Percentiles rank a stretch among this genome's conserved stretches.
Evolutionary conservation across 306 rosid species (phyloP).

Genomic region (Gleditsia sinensis): DNA sequence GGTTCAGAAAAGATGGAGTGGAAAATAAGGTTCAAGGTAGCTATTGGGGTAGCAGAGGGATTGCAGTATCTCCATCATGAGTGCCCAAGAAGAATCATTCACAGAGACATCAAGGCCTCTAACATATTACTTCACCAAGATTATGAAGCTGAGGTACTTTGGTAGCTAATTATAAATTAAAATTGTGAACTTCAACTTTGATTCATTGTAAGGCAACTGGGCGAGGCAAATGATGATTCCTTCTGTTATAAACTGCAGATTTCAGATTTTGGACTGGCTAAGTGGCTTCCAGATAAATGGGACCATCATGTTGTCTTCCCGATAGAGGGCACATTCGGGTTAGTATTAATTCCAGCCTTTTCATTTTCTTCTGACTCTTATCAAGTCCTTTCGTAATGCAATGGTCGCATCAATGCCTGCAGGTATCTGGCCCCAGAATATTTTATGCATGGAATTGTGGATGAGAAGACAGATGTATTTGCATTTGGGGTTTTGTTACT

Average conservation of each 20-base stretch:
- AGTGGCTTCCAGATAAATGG: conserved; percentile 94
- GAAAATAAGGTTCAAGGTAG: conserved; percentile 73
- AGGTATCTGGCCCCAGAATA: conserved; percentile 91
- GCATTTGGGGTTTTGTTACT: conserved; percentile 77
- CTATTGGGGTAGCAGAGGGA: conserved; percentile 76
- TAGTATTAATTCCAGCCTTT: conserved; percentile 20
- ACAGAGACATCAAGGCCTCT: conserved; percentile 89
- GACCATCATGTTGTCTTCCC: conserved; percentile 85
- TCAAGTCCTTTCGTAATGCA: conserved; percentile 2
- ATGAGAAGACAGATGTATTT: conserved; percentile 78
- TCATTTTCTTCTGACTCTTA: neutral
- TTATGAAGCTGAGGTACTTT: conserved; percentile 64
- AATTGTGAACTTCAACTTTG: neutral
- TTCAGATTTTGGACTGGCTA: conserved; percentile 88
- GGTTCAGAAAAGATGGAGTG: conserved; percentile 59
- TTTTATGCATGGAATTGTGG: conserved; percentile 86
- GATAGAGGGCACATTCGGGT: conserved; percentile 94
- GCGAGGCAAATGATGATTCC: neutral
- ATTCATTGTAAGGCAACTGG: neutral
- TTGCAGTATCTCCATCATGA: conserved; percentile 73
- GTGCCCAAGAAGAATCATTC: conserved; percentile 88
- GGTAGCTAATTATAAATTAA: neutral
- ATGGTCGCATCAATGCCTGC: conserved; percentile 11
- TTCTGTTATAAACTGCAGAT: conserved; percentile 47
- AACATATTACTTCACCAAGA: conserved; percentile 59